Percentiles rank a stretch among this genome's conserved stretches.
These are phyloP conservation scores for Malania oleifera DNA, from an alignment of 164 flowering plant species.

Conservation along the genomic window DNA sequence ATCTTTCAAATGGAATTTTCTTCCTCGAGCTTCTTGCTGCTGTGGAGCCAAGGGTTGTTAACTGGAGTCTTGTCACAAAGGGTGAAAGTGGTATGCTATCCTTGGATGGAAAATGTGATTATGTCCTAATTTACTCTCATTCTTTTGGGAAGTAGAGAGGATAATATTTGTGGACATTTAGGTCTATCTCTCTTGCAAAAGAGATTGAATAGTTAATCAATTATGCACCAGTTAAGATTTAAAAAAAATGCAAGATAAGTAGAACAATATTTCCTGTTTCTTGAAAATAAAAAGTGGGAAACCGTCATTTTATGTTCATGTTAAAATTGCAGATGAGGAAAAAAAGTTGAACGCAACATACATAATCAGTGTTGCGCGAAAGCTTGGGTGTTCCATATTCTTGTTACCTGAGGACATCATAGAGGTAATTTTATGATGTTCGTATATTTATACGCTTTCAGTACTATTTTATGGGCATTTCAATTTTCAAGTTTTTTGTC, in stretches of 20 bases:
- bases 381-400: constrained; percentile 57
- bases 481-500: no score
- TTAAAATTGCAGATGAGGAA: constrained; percentile 41
- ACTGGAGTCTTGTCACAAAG: constrained; percentile 61
- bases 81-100: constrained; percentile 49
- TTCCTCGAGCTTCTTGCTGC: constrained; percentile 60
- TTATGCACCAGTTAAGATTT: not conserved
- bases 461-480: no score
- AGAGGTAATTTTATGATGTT: constrained; percentile 26
- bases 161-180: not conserved
- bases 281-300: not conserved
- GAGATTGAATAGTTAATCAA: not conserved
- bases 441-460: no score
- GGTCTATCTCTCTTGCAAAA: not conserved
- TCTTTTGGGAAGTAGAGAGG: not conserved
- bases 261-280: not conserved
- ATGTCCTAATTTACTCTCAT: not conserved
- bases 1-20: constrained; percentile 51
- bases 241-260: not conserved
- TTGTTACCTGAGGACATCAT: constrained; percentile 53
- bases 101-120: not conserved
- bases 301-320: not conserved
- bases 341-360: constrained; percentile 54
- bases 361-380: constrained; percentile 55
- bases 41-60: constrained; percentile 63